Conservation (phyloP, 2,329 filamentous ascomycete genomes). For the Tolypocladium endophyticum region DNA sequence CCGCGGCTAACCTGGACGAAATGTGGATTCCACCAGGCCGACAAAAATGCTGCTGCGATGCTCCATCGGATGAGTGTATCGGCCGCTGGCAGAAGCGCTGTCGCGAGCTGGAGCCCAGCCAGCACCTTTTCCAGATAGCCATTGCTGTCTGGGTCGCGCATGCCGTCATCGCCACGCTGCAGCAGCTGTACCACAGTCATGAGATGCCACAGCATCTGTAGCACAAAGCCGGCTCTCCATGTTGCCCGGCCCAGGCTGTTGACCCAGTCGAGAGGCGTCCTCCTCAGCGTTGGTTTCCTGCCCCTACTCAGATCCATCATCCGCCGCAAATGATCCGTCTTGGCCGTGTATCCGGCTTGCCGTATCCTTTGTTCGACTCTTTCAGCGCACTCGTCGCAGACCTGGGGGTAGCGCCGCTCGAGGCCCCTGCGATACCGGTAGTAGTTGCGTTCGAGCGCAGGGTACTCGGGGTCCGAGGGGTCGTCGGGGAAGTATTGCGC, state of each 20-base stretch:
- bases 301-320: constrained; percentile 58
- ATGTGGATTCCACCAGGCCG: constrained; percentile 60
- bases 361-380: constrained; percentile 60
- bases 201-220: constrained; percentile 43
- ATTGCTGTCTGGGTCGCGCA: constrained; percentile 21
- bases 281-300: constrained; percentile 15
- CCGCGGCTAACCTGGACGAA: constrained; percentile 50
- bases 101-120: constrained; percentile 6
- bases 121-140: constrained; percentile 7
- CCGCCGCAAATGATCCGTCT: constrained; percentile 67
- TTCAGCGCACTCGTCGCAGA: constrained; percentile 72
- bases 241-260: constrained; percentile 30
- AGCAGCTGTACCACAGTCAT: constrained; percentile 15
- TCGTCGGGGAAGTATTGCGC: constrained; percentile 68
- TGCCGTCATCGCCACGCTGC: constrained; percentile 15
- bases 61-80: constrained; percentile 34
- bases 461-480: constrained; percentile 56
- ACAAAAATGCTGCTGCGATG: constrained; percentile 36
- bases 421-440: constrained; percentile 61
- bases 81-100: constrained; percentile 25
- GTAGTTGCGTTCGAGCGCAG: constrained; percentile 55
- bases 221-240: constrained; percentile 36
- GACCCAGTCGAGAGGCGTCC: constrained; percentile 31
- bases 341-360: constrained; percentile 67
- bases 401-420: constrained; percentile 78